phyloP scores from a whole-genome alignment of 495 filamentous ascomycete genomes.

The Mytilinidion resinicola region DNA sequence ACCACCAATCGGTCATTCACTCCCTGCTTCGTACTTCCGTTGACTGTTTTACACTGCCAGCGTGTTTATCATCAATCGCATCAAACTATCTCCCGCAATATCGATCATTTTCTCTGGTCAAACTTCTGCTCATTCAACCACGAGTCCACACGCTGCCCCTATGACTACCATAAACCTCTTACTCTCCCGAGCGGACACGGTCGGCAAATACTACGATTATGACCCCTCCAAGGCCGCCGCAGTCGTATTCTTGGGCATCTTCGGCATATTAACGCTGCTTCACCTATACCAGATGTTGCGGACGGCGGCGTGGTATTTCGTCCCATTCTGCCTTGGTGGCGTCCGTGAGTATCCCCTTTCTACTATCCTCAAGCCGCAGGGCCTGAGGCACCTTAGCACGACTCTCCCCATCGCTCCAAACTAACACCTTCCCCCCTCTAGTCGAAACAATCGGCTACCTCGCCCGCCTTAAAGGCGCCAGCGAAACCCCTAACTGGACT shows the following conservation, averaged over 20 bases:
- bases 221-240: conserved; percentile 45
- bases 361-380: conserved; percentile 8
- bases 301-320: conserved; percentile 49
- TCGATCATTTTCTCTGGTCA: too few relatives aligned
- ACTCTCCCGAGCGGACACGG: too few relatives aligned
- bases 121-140: too few relatives aligned
- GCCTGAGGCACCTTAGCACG: not conserved
- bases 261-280: conserved; percentile 37
- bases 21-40: too few relatives aligned
- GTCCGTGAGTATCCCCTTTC: conserved; percentile 39
- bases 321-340: conserved; percentile 50
- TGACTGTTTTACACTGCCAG: too few relatives aligned
- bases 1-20: too few relatives aligned
- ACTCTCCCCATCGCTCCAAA: not conserved
- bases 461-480: conserved; percentile 31
- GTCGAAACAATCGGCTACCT: conserved; percentile 47
- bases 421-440: conserved; percentile 13
- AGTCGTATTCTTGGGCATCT: conserved; percentile 47
- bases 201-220: conserved; percentile 41
- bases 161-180: too few relatives aligned
- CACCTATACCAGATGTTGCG: conserved; percentile 45
- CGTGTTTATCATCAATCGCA: too few relatives aligned
- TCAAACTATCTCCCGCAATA: too few relatives aligned
- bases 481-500: conserved; percentile 8
- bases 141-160: too few relatives aligned